These are phyloP conservation scores for Debaryomyces robertsiae DNA, from an alignment of 1,139 yeast genomes.

Conservation along the genomic window DNA sequence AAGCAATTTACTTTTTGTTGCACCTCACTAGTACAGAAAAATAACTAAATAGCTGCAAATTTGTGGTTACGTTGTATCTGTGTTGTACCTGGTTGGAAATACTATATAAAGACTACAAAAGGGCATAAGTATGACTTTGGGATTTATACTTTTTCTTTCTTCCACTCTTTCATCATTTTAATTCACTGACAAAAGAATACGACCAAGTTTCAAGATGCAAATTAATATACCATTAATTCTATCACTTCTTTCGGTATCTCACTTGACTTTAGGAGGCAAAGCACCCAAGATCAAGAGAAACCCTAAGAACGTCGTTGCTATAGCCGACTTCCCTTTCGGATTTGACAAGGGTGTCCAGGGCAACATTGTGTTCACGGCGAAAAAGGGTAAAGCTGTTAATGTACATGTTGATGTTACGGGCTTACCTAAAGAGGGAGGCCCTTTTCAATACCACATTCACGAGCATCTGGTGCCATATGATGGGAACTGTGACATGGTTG, in stretches of 20 bases:
- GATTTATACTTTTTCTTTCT: background rate
- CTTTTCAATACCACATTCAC: constrained; percentile 62
- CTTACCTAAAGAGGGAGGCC: constrained; percentile 57
- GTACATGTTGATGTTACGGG: constrained; percentile 64
- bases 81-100: constrained; percentile 2
- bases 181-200: constrained; percentile 6
- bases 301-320: constrained; percentile 52
- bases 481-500: constrained; percentile 53
- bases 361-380: constrained; percentile 52
- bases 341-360: constrained; percentile 45
- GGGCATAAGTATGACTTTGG: background rate
- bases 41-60: constrained; percentile 12
- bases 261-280: constrained; percentile 29
- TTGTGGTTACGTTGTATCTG: constrained; percentile 10
- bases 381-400: constrained; percentile 49
- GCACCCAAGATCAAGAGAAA: constrained; percentile 44
- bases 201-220: constrained; percentile 8
- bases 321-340: constrained; percentile 59
- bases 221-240: constrained; percentile 10
- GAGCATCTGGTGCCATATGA: constrained; percentile 45
- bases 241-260: constrained; percentile 10
- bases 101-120: constrained; percentile 7
- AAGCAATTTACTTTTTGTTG: too few species aligned
- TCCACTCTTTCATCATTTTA: constrained; percentile 4
- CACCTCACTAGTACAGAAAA: constrained; percentile 5